These are phyloP conservation scores for Termitomyces bulborhizus DNA, from an alignment of 768 basidiomycete species.

Conservation along the genomic window DNA sequence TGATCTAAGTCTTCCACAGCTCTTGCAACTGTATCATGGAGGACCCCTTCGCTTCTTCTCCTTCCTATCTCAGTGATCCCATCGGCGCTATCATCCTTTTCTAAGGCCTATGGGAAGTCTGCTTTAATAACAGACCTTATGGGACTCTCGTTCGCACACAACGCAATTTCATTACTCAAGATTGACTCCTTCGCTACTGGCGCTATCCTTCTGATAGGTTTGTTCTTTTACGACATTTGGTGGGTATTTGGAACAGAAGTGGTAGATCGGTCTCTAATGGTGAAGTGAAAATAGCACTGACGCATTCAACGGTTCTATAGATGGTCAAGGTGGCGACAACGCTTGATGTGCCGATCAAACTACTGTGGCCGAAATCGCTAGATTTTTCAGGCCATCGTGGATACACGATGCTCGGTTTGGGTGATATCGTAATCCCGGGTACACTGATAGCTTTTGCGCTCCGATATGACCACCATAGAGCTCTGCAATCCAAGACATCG, in stretches of 20 bases:
- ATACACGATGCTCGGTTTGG: slow-evolving; percentile 87
- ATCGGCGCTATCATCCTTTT: slow-evolving; percentile 56
- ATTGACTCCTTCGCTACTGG: slow-evolving; percentile 91
- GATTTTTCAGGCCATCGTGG: slow-evolving; percentile 44
- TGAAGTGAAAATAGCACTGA: not conserved
- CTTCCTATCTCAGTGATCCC: slow-evolving; percentile 59
- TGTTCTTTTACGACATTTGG: slow-evolving; percentile 93
- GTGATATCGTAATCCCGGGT: slow-evolving; percentile 69
- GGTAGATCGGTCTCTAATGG: slow-evolving; percentile 43
- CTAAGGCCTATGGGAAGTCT: slow-evolving; percentile 41
- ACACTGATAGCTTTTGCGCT: slow-evolving; percentile 79
- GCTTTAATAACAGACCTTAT: slow-evolving; percentile 73
- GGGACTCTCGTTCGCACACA: slow-evolving; percentile 75
- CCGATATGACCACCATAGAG: slow-evolving; percentile 70
- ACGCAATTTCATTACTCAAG: slow-evolving; percentile 71
- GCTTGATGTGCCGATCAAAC: slow-evolving; percentile 90
- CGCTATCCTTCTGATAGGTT: slow-evolving; percentile 68
- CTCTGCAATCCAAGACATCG: slow-evolving; percentile 20
- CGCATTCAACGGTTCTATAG: slow-evolving; percentile 26
- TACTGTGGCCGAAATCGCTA: slow-evolving; percentile 77
- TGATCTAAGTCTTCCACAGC: slow-evolving; percentile 20
- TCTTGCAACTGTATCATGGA: slow-evolving; percentile 36
- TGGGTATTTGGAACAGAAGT: slow-evolving; percentile 91
- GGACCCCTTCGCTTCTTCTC: slow-evolving; percentile 51
- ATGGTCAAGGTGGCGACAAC: slow-evolving; percentile 92